These are phyloP conservation scores for Edaphochlamys debaryana DNA, from an alignment of 139 green algal genomes.

Conservation along the genomic window DNA sequence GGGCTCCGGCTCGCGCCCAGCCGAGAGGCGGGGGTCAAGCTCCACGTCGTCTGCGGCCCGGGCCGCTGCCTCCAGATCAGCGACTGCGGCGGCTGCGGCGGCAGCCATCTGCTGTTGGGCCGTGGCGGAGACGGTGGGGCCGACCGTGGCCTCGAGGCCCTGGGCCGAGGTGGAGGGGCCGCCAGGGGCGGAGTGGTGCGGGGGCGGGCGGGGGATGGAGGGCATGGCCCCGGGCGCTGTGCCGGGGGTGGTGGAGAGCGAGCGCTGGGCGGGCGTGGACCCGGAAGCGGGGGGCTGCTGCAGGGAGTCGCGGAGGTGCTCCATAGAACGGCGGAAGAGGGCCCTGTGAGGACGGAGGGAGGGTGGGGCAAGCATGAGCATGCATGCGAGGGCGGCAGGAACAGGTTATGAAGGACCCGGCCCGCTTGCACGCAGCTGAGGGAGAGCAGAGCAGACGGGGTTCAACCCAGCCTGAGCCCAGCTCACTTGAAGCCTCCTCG, in stretches of 20 bases:
- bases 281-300: background rate
- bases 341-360: too few relatives aligned
- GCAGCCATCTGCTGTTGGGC: background rate
- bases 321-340: slow-evolving; percentile 37
- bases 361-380: too few relatives aligned
- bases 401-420: too few relatives aligned
- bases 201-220: too few relatives aligned
- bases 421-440: too few relatives aligned
- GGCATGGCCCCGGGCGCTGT: too few relatives aligned
- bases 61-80: background rate
- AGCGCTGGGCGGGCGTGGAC: background rate
- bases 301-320: slow-evolving; percentile 27
- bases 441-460: too few relatives aligned
- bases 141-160: background rate
- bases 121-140: background rate
- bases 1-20: background rate
- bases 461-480: too few relatives aligned
- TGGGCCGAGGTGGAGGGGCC: background rate
- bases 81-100: background rate
- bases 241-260: background rate
- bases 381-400: too few relatives aligned
- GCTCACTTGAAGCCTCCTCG: slow-evolving; percentile 18
- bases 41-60: slow-evolving; percentile 24
- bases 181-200: background rate
- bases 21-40: background rate